Percentiles rank a stretch among this genome's conserved stretches.
Conservation (phyloP, 176 grass and related monocot species). For the Eragrostis curvula region DNA sequence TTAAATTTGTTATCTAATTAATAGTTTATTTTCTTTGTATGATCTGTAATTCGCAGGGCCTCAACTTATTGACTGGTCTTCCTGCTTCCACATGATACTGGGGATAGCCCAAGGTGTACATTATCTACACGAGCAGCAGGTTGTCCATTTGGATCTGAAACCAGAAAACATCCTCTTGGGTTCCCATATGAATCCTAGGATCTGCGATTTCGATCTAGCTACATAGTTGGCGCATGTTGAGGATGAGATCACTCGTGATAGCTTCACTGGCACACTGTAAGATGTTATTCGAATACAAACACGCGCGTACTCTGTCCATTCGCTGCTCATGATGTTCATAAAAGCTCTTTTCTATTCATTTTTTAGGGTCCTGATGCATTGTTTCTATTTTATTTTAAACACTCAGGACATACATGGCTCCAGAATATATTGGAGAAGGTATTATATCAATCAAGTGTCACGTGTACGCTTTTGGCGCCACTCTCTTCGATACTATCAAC, state of each 20-base stretch:
- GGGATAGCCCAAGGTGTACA: neutral
- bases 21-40: no score
- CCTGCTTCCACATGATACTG: slow-evolving; percentile 3
- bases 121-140: slow-evolving; percentile 7
- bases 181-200: slow-evolving; percentile 29
- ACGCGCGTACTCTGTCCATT: neutral
- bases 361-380: no score
- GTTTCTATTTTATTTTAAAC: neutral
- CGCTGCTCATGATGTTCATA: neutral
- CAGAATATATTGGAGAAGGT: neutral
- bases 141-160: slow-evolving; percentile 35
- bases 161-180: slow-evolving; percentile 24
- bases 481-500: no score
- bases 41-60: no score
- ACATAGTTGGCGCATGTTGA: neutral
- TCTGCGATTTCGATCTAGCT: slow-evolving; percentile 19
- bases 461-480: neutral
- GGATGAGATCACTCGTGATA: neutral
- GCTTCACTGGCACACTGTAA: neutral
- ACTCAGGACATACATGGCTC: slow-evolving; percentile 20
- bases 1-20: no score
- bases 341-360: no score
- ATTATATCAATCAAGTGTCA: neutral
- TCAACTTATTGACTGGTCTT: slow-evolving; percentile 24
- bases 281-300: neutral